phyloP scores from a whole-genome alignment of 208 protist genomes.

The Naegleria lovaniensis region DNA sequence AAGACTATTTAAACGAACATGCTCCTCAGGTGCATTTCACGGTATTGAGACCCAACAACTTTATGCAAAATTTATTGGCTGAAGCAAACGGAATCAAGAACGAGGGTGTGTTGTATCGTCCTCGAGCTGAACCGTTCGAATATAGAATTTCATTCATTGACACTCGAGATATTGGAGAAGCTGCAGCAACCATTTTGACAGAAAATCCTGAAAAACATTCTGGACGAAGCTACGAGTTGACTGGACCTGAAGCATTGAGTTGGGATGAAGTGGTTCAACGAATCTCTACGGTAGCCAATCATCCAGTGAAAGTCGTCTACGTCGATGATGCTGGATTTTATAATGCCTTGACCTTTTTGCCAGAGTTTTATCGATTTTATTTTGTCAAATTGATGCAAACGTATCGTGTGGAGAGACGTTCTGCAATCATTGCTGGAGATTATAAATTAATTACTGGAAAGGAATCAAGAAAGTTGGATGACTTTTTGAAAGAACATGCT shows the following conservation, averaged over 20 bases:
- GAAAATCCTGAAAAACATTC: not conserved
- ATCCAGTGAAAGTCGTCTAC: not conserved
- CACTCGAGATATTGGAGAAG: not conserved
- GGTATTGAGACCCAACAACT: not conserved
- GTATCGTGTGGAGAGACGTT: not conserved
- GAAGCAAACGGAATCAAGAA: not conserved
- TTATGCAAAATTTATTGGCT: constrained; percentile 1
- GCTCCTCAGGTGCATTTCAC: not conserved
- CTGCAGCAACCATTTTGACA: not conserved
- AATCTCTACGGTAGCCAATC: not conserved
- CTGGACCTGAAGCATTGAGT: not conserved
- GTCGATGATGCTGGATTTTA: not conserved
- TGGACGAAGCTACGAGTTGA: not conserved
- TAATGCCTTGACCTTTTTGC: not conserved
- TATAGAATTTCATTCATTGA: not conserved
- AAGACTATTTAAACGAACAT: not conserved
- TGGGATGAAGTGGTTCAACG: not conserved
- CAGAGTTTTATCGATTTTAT: not conserved
- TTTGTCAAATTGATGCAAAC: not conserved
- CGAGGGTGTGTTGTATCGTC: not conserved
- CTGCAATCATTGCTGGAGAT: not conserved
- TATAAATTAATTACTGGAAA: not conserved
- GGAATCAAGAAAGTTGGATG: not conserved
- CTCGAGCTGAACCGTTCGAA: not conserved
- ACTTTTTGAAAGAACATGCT: not conserved